Conservation (phyloP, 305 asterid species). For the Rubia occidens region DNA sequence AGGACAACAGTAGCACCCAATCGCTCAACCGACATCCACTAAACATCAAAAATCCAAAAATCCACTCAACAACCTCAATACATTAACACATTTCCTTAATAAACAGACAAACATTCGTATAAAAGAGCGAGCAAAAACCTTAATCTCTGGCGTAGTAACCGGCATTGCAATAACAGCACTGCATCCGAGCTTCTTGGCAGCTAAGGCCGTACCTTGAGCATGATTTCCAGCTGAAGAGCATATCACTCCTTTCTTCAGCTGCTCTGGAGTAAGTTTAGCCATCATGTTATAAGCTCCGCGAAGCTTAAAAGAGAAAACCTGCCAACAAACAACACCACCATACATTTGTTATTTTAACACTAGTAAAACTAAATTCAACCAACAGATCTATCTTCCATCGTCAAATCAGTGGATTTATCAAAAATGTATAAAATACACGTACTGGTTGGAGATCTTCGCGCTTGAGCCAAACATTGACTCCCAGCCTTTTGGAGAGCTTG, state of each 20-base stretch:
- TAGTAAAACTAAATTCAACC: neutral
- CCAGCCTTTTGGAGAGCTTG: conserved; percentile 60
- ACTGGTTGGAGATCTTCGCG: conserved; percentile 91
- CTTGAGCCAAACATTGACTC: conserved; percentile 69
- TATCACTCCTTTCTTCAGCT: conserved; percentile 62
- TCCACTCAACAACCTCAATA: neutral
- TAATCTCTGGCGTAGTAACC: conserved; percentile 79
- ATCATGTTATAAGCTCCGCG: conserved; percentile 97
- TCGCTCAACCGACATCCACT: conserved; percentile 85
- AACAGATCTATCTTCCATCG: neutral
- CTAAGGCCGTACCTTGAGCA: conserved; percentile 89
- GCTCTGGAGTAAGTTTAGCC: conserved; percentile 81
- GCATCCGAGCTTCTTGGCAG: conserved; percentile 72
- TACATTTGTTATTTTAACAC: neutral
- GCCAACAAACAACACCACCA: conserved; percentile 19
- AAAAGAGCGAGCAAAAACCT: conserved; percentile 35
- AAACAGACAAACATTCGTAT: neutral
- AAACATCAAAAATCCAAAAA: conserved; percentile 14
- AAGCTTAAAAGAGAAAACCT: conserved; percentile 84
- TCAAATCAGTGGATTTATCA: too few species aligned
- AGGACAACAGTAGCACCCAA: conserved; percentile 84
- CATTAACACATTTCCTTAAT: neutral
- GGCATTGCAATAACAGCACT: conserved; percentile 86
- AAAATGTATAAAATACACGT: conserved; percentile 9
- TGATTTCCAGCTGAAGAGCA: conserved; percentile 98